Evolutionary conservation across 2,329 filamentous ascomycete genomes (phyloP), one percentile per base, ranked within the genome.

Genomic region (Boeremia exigua): DNA sequence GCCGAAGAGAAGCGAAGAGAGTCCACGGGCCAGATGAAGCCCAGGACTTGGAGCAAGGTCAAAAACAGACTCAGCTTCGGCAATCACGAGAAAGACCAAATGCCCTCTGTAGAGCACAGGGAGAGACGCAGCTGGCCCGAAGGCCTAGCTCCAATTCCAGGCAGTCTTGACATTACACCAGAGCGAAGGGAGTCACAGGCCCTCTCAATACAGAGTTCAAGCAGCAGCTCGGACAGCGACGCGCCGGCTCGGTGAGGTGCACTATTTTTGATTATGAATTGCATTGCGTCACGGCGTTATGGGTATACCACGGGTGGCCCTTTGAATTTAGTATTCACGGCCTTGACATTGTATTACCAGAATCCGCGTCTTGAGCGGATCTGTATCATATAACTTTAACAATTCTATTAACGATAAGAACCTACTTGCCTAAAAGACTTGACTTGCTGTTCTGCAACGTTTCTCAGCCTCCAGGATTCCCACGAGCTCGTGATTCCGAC

Each of bases 71-170:
- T 65, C 48, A 68, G 67, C 33, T 40, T 50, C 36, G 60, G 48
- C 23, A 58, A 59, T 2, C 65, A 64, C 34, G 57, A 65, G 9
- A 58, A 58, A 11, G 61, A 66, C 8, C 54, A 63, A 1, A 47
- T 72, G 40, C 71, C 72, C 7, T 60, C 56, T 6, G 50, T 70
- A 2, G 72, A 74, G 52, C 71, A 74, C 43, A 57, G 71, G 39
- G 72, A 74, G 46, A 56, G 68, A 28, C 37, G 65, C 4, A 72
- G 68, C 56, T 73, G 68, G 68, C 64, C 71, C 4, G 70, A 73
- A 32, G 68, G 59, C 9, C 52, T 66, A 8, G 64, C 65, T 9
- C 52, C 47, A 6, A 56, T 56, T 6, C 53, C 47, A 5, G 47
- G 42, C 15, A 51, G 53, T 17, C 42, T 47, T n/a, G 47, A 51